Base-by-base conservation (phyloP, 1,284 basidiomycete species). In the Polyporus tsugae region DNA sequence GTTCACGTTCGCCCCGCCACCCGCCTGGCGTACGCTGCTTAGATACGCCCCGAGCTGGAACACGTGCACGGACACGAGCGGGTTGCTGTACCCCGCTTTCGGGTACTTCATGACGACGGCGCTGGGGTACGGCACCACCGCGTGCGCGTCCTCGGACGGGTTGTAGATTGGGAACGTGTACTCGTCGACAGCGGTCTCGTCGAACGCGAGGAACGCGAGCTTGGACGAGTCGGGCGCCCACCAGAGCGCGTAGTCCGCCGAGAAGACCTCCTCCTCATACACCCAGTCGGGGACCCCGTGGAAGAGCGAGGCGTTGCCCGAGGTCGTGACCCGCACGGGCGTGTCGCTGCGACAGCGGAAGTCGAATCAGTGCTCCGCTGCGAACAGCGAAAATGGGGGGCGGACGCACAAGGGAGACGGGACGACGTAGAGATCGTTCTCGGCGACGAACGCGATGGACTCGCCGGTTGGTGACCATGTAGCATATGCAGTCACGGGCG, bases 211-310 rank as follows among this genome's bases (percentile, higher is more conserved):
- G 82, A 92, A 99, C 0, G 96, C 95, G 44, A 99, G 74, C 71
- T 92, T 92, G 11, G 86, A 82, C 0, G 92, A 91, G 73, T 94
- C 89, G 0, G 96, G 96, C 36, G 93, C 92, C 92, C 95, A 98
- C 96, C 96, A 99, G 7, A 97, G 83, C 0, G 96, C 91, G 62
- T 81, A 90, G 75, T 96, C 90, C 42, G 82, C 78, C 5, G 85
- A 82, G 73, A 96, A 94, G 33, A 99, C 88, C 78, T 98, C 96
- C 79, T 98, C 96, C 79, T 98, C 96, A 79, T 98, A 98, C 6
- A 97, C 96, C 95, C 97, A 99, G 79, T 98, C 96, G 0, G 96
- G 95, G 0, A 98, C 92, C 6, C 96, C 97, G 76, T 99, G 92
- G 85, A 99, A 98, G 38, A 96, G 84, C 0, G 93, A 93, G 0